Percentiles rank a stretch among this genome's conserved stretches.
phyloP scores from a whole-genome alignment of 1,284 basidiomycete species.

The Leccinum fuscescens region DNA sequence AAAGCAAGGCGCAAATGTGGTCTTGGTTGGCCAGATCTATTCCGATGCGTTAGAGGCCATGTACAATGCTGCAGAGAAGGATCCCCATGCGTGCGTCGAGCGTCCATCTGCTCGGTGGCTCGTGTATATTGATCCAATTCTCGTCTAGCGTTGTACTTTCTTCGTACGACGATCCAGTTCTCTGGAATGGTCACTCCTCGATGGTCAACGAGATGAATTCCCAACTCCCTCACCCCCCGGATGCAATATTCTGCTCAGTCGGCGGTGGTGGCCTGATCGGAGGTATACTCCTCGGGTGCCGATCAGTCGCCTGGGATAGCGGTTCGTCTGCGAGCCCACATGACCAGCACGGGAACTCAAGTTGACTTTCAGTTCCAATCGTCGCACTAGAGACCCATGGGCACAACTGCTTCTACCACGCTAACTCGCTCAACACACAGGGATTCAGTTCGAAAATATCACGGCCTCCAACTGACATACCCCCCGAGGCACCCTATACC shows the following conservation, averaged over 20 bases:
- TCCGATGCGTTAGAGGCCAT: conserved; percentile 54
- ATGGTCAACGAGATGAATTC: conserved; percentile 61
- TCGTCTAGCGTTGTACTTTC: conserved; percentile 58
- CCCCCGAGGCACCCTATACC: conserved; percentile 27
- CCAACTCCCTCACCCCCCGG: conserved; percentile 56
- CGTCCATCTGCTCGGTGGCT: not conserved
- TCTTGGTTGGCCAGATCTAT: conserved; percentile 55
- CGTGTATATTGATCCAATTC: not conserved
- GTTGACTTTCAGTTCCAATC: conserved; percentile 50
- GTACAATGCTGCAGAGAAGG: conserved; percentile 39
- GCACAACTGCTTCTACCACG: conserved; percentile 70
- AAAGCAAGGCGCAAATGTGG: conserved; percentile 53
- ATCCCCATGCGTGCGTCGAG: conserved; percentile 52
- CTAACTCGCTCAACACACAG: conserved; percentile 55
- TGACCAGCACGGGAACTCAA: conserved; percentile 9
- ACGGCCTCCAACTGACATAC: conserved; percentile 29
- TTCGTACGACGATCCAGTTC: conserved; percentile 61
- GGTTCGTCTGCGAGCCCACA: conserved; percentile 40
- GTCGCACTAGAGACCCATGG: conserved; percentile 68
- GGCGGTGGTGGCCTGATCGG: conserved; percentile 71
- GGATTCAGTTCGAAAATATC: conserved; percentile 38
- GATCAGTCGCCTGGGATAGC: conserved; percentile 59
- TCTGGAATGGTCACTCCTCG: conserved; percentile 74
- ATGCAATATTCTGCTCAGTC: conserved; percentile 74
- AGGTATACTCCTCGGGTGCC: conserved; percentile 65